Base-by-base conservation (phyloP, 768 basidiomycete genomes). In the Rhizopogon vinicolor region DNA sequence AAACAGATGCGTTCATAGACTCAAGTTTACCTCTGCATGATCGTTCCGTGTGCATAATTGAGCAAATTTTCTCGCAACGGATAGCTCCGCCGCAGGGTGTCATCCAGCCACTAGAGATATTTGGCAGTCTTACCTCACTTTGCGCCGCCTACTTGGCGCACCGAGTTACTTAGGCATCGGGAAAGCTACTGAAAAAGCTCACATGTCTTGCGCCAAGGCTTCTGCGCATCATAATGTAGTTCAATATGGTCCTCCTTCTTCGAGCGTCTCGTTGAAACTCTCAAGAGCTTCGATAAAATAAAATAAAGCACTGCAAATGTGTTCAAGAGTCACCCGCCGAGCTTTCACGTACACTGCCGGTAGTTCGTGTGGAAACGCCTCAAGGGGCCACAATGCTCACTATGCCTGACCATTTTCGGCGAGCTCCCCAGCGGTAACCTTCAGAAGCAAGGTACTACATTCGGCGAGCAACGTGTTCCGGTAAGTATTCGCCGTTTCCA, bases 401-500 rank as follows among this genome's bases (percentile, higher is more conserved):
- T 14, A 49, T 9, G 7, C 46, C 14, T 49, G 33, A 35, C 46
- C 19, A 49, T 49, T 49, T 49, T 49, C 4, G 48, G 48, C 19
- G 22, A 22, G 35, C 35, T 12, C 35, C 35, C 35, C 35, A 37
- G 13, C 35, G 35, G 35, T 10, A 49, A 33, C 48, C 46, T 49
- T 19, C 5, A 16, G 35, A 37, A 37, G 19, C 48, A 37, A 37
- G 19, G 33, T 37, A 7, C 46, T 48, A 22, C 14, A 49, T 49
- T 49, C 33, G 48, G 48, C 12, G 48, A 49, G 35, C 19, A 49
- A 49, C 48, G 48, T 49, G 48, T 49, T 37, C 14, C 7, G 35
- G 48, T 48, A 48, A 48, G 46, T 25, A 37, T 37, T 49, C 48
- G 48, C 48, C 48, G 48, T 49, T 49, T 19, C 48, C 48, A 49